phyloP scores from a whole-genome alignment of 208 protist species.

The Angomonas deanei region DNA sequence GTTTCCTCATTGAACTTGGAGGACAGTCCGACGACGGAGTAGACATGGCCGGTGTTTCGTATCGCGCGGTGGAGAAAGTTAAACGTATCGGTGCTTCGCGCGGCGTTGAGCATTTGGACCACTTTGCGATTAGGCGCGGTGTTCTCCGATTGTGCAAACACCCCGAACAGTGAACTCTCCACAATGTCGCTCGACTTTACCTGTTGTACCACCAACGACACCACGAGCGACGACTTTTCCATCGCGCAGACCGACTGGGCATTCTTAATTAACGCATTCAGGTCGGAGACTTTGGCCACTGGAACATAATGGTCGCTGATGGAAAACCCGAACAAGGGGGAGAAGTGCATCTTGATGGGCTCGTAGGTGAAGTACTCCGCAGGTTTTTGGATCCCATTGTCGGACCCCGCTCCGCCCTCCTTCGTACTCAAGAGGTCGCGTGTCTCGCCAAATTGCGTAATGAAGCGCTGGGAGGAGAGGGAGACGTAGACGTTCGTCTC shows the following conservation, averaged over 20 bases:
- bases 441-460: constrained; percentile 1
- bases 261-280: constrained; percentile 28
- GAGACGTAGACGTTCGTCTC: constrained; percentile 13
- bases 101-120: background rate
- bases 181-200: constrained; percentile 15
- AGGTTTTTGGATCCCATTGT: too few relatives aligned
- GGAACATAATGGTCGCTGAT: background rate
- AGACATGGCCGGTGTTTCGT: background rate
- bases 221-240: constrained; percentile 26
- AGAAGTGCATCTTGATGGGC: constrained; percentile 16
- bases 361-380: constrained; percentile 24
- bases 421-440: constrained; percentile 26
- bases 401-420: constrained; percentile 10
- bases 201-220: constrained; percentile 27
- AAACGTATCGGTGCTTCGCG: too few relatives aligned
- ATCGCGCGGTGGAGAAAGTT: constrained; percentile 3
- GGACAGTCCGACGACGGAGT: background rate
- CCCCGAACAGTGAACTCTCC: constrained; percentile 23
- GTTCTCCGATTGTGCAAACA: constrained; percentile 19
- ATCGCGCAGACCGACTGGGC: constrained; percentile 27
- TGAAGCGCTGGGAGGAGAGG: background rate
- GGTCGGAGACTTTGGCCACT: constrained; percentile 16
- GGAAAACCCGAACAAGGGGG: constrained; percentile 36
- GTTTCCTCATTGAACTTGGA: background rate
- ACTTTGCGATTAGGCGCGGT: background rate